Evolutionary conservation across 345 rosid genomes (phyloP).

Genomic region (Hibiscus syriacus): DNA sequence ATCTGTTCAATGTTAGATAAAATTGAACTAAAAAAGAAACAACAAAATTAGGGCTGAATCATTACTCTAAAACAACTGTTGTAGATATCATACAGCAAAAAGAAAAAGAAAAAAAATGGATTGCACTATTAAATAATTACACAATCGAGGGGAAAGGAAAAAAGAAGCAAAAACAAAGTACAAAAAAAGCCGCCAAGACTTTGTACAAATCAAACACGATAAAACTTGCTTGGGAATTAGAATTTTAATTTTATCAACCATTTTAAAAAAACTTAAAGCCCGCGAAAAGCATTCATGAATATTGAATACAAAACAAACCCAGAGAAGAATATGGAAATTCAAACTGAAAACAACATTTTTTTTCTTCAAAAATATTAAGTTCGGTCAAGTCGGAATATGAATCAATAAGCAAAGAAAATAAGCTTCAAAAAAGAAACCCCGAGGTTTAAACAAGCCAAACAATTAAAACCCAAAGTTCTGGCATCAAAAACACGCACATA

Average conservation of each 20-base stretch:
- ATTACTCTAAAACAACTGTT: background rate
- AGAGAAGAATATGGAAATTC: background rate
- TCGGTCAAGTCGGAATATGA: background rate
- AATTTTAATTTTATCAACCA: background rate
- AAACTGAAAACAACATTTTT: background rate
- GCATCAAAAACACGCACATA: background rate
- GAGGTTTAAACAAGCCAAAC: background rate
- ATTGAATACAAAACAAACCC: background rate
- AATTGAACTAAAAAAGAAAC: background rate
- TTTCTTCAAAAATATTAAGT: background rate
- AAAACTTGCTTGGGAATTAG: background rate
- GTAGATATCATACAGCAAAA: background rate
- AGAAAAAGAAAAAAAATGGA: background rate
- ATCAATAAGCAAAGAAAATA: background rate
- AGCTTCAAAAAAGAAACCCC: background rate
- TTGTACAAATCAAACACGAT: constrained; percentile 2
- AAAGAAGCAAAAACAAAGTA: background rate
- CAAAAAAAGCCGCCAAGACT: background rate
- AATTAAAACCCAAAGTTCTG: background rate
- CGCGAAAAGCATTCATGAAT: background rate
- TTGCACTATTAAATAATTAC: background rate
- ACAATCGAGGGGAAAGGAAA: background rate
- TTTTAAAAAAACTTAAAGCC: background rate
- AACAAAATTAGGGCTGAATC: background rate
- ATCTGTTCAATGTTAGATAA: background rate